These are phyloP conservation scores for Cutaneotrichosporon spelunceum DNA, from an alignment of 1,284 basidiomycete genomes.

Conservation along the genomic window DNA sequence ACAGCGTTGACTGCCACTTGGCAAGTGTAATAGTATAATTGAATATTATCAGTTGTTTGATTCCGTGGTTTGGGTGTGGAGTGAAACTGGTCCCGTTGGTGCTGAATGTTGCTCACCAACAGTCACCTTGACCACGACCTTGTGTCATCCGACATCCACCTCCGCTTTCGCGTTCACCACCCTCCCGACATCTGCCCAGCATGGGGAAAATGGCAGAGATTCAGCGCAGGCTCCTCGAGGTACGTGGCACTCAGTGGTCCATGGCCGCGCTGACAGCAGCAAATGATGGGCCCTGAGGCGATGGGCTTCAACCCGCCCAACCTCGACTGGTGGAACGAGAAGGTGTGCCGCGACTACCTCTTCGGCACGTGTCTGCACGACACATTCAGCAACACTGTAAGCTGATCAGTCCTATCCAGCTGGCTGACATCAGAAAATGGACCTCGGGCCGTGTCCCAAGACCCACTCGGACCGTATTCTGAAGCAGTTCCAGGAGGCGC, in stretches of 20 bases:
- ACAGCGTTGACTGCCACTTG: not conserved
- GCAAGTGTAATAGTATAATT: not conserved
- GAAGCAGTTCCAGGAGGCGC: constrained; percentile 80
- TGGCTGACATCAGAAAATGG: constrained; percentile 82
- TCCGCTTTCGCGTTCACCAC: constrained; percentile 1
- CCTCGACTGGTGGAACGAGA: constrained; percentile 91
- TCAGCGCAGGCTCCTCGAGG: constrained; percentile 54
- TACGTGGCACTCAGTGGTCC: constrained; percentile 24
- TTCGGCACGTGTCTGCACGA: constrained; percentile 98
- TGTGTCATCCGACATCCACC: not conserved
- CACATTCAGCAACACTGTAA: constrained; percentile 94
- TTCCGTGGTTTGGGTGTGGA: not conserved
- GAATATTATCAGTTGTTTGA: not conserved
- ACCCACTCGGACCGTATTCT: constrained; percentile 92
- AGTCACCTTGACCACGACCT: not conserved
- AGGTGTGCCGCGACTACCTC: constrained; percentile 95
- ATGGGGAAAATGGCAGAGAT: constrained; percentile 54
- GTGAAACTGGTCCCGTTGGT: not conserved
- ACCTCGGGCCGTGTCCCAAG: constrained; percentile 94
- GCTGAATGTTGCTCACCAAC: not conserved
- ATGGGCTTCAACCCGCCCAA: constrained; percentile 93
- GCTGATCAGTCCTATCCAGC: constrained; percentile 43
- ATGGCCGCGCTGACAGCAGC: constrained; percentile 55
- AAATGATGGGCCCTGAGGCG: constrained; percentile 99
- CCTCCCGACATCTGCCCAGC: constrained; percentile 15